Percentiles rank a stretch among this genome's conserved stretches.
These are phyloP conservation scores for Tritrichomonas musculus DNA, from an alignment of 208 protist species.

Conservation along the genomic window DNA sequence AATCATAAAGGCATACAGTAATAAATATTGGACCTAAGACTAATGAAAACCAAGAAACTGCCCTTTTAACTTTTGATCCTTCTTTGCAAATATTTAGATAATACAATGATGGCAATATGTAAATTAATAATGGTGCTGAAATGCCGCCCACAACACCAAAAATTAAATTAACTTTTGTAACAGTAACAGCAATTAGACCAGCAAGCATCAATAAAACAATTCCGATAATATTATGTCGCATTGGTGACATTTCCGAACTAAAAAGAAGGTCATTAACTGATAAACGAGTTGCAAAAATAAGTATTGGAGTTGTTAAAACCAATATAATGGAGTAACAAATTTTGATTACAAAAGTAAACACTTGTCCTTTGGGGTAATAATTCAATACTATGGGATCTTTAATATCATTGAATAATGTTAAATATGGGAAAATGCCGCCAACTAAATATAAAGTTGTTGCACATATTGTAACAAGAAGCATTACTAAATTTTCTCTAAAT, in stretches of 20 bases:
- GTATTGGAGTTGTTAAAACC: neutral
- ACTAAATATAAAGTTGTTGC: neutral
- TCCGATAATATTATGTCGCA: neutral
- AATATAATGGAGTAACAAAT: neutral
- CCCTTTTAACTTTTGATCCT: no score
- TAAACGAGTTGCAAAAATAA: neutral
- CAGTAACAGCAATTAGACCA: neutral
- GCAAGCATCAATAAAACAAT: neutral
- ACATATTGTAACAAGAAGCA: neutral
- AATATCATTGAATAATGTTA: neutral
- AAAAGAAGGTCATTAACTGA: neutral
- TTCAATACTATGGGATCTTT: neutral
- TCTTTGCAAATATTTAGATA: neutral
- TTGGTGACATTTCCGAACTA: neutral
- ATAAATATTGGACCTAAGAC: neutral
- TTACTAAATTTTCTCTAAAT: neutral
- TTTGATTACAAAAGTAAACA: neutral
- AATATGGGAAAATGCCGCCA: neutral
- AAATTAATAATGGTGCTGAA: neutral
- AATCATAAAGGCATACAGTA: neutral
- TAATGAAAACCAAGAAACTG: neutral
- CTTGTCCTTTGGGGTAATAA: constrained; percentile 12
- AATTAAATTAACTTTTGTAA: neutral
- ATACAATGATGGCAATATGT: neutral
- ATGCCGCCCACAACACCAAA: neutral